Evolutionary conservation across 805 yeast genomes (phyloP).

Genomic region (Wickerhamomyces chaumierensis): DNA sequence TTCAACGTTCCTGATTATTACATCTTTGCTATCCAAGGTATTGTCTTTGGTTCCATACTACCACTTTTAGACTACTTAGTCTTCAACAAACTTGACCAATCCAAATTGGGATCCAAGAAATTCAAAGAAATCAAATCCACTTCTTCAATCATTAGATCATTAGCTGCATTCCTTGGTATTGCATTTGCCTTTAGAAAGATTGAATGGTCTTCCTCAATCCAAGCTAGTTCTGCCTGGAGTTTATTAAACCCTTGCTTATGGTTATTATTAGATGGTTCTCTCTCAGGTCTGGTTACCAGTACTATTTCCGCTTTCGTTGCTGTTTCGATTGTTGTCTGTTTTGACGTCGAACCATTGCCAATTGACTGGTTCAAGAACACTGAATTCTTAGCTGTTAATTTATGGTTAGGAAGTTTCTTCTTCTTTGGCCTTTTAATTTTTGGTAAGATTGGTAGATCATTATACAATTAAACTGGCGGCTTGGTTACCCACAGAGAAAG

Average conservation of each 20-base stretch:
- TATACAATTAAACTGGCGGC: conserved; percentile 22
- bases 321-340: conserved; percentile 12
- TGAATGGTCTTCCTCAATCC: conserved; percentile 58
- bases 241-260: conserved; percentile 55
- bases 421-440: conserved; percentile 56
- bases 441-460: conserved; percentile 57
- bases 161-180: conserved; percentile 58
- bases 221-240: conserved; percentile 55
- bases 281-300: conserved; percentile 35
- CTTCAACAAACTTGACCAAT: conserved; percentile 4
- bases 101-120: conserved; percentile 6
- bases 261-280: conserved; percentile 52
- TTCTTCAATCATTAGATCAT: conserved; percentile 24
- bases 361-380: conserved; percentile 43
- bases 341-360: conserved; percentile 31
- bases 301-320: conserved; percentile 18
- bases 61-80: conserved; percentile 28
- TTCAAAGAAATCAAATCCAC: conserved; percentile 3
- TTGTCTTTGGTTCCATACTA: conserved; percentile 42
- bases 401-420: conserved; percentile 53
- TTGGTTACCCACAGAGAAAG: too few relatives aligned
- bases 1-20: conserved; percentile 16
- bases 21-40: conserved; percentile 38
- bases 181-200: conserved; percentile 58
- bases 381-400: conserved; percentile 28